phyloP scores from a whole-genome alignment of 805 yeast genomes.

The Yamadazyma kitorensis region DNA sequence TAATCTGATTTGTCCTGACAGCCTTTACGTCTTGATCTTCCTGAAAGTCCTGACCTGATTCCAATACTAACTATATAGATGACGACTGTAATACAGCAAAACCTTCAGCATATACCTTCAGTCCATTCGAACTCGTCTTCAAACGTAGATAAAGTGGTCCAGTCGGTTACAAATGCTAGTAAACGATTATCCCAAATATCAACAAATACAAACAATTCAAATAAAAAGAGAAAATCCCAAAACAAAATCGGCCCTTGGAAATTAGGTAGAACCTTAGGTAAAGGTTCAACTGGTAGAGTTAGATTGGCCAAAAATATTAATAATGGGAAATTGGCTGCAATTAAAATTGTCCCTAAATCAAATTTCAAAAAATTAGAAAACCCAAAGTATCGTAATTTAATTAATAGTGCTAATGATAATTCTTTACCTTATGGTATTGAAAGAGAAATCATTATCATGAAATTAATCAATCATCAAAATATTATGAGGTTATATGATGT shows the following conservation, averaged over 20 bases:
- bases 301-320: conserved; percentile 82
- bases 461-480: conserved; percentile 72
- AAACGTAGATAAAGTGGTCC: conserved; percentile 40
- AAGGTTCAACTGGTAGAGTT: conserved; percentile 97
- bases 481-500: conserved; percentile 79
- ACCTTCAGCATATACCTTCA: no score
- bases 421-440: conserved; percentile 80
- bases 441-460: conserved; percentile 83
- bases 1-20: no score
- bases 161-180: conserved; percentile 45
- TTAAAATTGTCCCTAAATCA: conserved; percentile 90
- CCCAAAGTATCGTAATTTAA: conserved; percentile 41
- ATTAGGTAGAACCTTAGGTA: conserved; percentile 87
- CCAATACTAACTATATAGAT: neutral
- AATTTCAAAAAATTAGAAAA: conserved; percentile 51
- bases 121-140: neutral
- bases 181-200: conserved; percentile 50
- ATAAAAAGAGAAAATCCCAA: conserved; percentile 43
- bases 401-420: conserved; percentile 19
- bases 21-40: no score
- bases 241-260: conserved; percentile 94
- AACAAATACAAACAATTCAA: conserved; percentile 39
- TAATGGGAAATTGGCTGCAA: conserved; percentile 91
- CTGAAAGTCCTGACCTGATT: no score
- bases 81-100: neutral